These are phyloP conservation scores for Alternaria hordeiaustralica DNA, from an alignment of 2,329 filamentous ascomycete species.

Conservation along the genomic window DNA sequence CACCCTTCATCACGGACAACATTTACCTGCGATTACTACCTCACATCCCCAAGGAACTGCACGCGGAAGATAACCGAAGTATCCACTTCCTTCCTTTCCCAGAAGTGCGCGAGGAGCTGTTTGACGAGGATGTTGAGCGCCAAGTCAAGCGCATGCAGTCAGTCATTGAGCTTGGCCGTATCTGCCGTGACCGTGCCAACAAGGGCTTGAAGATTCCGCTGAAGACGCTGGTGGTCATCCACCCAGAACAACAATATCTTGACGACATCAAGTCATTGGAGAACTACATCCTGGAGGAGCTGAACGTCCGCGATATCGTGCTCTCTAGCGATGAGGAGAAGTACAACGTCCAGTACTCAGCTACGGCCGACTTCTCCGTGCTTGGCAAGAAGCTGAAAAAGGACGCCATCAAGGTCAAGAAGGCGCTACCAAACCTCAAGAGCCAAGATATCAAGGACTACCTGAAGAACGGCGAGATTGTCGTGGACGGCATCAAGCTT, in stretches of 20 bases:
- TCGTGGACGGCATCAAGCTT: conserved; percentile 85
- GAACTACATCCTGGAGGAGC: conserved; percentile 87
- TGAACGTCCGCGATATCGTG: conserved; percentile 86
- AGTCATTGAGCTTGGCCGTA: conserved; percentile 88
- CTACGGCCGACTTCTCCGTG: conserved; percentile 89
- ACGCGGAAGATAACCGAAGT: conserved; percentile 76
- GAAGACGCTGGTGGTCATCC: conserved; percentile 87
- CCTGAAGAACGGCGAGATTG: conserved; percentile 73
- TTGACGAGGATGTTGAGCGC: conserved; percentile 84
- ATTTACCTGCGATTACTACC: conserved; percentile 86
- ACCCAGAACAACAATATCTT: conserved; percentile 81
- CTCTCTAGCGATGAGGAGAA: conserved; percentile 85
- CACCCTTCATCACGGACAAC: conserved; percentile 91
- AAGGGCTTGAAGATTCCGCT: conserved; percentile 90
- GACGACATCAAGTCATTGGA: conserved; percentile 86
- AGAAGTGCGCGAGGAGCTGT: conserved; percentile 84
- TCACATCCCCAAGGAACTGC: conserved; percentile 76
- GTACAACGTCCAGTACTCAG: conserved; percentile 92
- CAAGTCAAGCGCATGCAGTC: conserved; percentile 91
- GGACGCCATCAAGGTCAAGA: conserved; percentile 89
- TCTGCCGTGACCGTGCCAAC: conserved; percentile 82
- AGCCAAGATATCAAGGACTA: conserved; percentile 84
- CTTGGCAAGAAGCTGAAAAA: conserved; percentile 98
- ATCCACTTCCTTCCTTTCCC: conserved; percentile 94
- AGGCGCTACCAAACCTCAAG: conserved; percentile 78